phyloP scores from a whole-genome alignment of 2,329 filamentous ascomycete species.

The Chaetomium sp. region DNA sequence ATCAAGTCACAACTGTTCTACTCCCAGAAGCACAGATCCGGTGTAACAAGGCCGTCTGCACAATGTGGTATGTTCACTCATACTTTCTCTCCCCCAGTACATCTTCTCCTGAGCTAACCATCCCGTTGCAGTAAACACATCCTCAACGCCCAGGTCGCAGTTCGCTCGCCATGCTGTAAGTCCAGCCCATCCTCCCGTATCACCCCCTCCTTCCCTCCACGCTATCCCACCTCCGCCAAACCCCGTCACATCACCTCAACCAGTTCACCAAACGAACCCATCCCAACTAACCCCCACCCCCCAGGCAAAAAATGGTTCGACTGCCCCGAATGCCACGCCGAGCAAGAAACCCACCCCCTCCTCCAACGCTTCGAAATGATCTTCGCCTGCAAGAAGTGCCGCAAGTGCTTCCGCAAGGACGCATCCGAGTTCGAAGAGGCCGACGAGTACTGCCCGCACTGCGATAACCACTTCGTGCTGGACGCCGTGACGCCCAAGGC shows the following conservation, averaged over 20 bases:
- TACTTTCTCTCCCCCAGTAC: neutral
- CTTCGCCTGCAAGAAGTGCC: slow-evolving; percentile 98
- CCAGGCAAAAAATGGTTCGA: slow-evolving; percentile 96
- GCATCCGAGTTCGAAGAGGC: slow-evolving; percentile 87
- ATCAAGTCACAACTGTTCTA: neutral
- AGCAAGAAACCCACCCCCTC: slow-evolving; percentile 71
- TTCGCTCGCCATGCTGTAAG: slow-evolving; percentile 92
- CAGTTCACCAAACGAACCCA: neutral
- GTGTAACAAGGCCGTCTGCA: neutral
- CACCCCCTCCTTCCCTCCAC: neutral
- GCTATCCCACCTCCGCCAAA: neutral
- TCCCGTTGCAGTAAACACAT: slow-evolving; percentile 76
- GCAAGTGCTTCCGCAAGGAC: slow-evolving; percentile 95
- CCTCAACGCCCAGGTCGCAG: slow-evolving; percentile 94
- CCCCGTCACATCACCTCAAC: neutral
- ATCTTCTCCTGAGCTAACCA: neutral
- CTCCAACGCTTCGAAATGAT: slow-evolving; percentile 77
- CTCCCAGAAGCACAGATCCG: neutral
- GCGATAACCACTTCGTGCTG: slow-evolving; percentile 96
- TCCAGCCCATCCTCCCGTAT: neutral
- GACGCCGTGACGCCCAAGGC: slow-evolving; percentile 82
- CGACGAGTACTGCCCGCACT: slow-evolving; percentile 98
- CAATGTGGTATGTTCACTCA: slow-evolving; percentile 25
- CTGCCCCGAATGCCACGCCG: slow-evolving; percentile 88
- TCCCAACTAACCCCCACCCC: neutral